Conservation (phyloP, 1,284 basidiomycete species). For the Vanrija pseudolonga region DNA sequence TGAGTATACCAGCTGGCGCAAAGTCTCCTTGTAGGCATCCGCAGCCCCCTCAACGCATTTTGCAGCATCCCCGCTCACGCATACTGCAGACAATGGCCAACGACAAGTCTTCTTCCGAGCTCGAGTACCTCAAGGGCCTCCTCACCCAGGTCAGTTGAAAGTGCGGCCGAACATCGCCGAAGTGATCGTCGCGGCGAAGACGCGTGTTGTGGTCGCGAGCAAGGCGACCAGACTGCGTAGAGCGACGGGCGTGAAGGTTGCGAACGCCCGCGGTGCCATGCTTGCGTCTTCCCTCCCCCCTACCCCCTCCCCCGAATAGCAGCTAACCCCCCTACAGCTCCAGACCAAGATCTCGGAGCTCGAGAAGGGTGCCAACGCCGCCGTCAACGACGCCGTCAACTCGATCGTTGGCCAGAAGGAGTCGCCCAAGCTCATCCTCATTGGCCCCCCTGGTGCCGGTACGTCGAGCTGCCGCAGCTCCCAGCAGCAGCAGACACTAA, state of each 20-base stretch:
- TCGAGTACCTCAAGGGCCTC: slow-evolving; percentile 85
- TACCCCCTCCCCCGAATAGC: not conserved
- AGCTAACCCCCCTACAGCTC: slow-evolving; percentile 26
- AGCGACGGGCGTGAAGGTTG: not conserved
- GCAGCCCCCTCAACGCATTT: too few relatives aligned
- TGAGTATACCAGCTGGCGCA: too few relatives aligned
- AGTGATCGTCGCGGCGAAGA: not conserved
- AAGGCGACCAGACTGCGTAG: not conserved
- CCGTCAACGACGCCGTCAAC: slow-evolving; percentile 54
- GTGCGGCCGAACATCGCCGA: not conserved
- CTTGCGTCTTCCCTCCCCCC: not conserved
- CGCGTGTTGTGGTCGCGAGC: too few relatives aligned
- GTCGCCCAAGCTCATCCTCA: slow-evolving; percentile 81
- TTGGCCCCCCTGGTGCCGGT: slow-evolving; percentile 97
- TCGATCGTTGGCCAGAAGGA: slow-evolving; percentile 7
- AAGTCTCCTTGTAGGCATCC: too few relatives aligned
- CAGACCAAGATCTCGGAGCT: slow-evolving; percentile 45
- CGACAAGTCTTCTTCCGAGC: slow-evolving; percentile 52
- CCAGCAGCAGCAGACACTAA: not conserved
- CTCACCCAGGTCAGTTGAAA: slow-evolving; percentile 59
- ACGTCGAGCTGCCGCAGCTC: slow-evolving; percentile 40
- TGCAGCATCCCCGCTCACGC: not conserved
- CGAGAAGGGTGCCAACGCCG: slow-evolving; percentile 31
- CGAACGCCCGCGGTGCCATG: not conserved
- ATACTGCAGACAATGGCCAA: slow-evolving; percentile 8